phyloP scores from a whole-genome alignment of 192 early-diverging fungal genomes.

The Gaertneriomyces semiglobifer region DNA sequence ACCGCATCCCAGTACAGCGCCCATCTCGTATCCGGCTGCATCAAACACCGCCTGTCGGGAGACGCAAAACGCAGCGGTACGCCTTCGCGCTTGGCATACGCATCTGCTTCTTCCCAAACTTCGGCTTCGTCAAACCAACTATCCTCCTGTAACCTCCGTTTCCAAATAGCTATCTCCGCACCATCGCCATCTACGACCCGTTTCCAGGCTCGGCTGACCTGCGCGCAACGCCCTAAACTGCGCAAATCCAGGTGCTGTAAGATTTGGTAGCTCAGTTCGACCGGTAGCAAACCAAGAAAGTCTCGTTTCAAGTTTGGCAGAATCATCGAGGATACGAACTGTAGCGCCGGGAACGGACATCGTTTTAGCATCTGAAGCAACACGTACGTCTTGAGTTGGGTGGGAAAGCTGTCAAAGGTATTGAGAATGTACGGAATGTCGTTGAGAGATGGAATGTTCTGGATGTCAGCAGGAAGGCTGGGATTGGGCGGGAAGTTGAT shows the following conservation, averaged over 20 bases:
- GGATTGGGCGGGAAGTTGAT: not conserved
- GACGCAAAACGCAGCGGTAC: conserved; percentile 23
- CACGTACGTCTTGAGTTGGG: conserved; percentile 77
- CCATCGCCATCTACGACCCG: conserved; percentile 70
- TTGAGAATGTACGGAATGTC: conserved; percentile 55
- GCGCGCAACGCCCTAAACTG: conserved; percentile 74
- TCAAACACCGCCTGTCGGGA: conserved; percentile 10
- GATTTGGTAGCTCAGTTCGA: conserved; percentile 64
- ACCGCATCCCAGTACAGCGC: conserved; percentile 12
- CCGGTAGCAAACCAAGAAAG: conserved; percentile 64
- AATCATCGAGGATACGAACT: conserved; percentile 88
- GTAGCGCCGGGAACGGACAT: conserved; percentile 74
- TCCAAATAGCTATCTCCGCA: conserved; percentile 54
- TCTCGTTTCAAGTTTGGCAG: conserved; percentile 87
- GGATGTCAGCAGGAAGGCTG: conserved; percentile 20
- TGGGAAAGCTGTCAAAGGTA: conserved; percentile 77
- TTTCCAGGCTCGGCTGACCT: conserved; percentile 79
- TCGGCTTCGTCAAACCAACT: conserved; percentile 44
- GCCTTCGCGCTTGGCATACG: not conserved
- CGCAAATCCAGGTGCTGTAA: conserved; percentile 78
- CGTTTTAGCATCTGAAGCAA: conserved; percentile 85
- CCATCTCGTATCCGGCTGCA: not conserved
- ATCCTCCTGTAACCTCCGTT: conserved; percentile 37
- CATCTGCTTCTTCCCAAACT: conserved; percentile 27
- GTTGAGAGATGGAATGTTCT: conserved; percentile 24